A percentile compares a stretch with the other conserved stretches of the same genome.
These are phyloP conservation scores for Fusarium vanettenii DNA, from an alignment of 2,329 filamentous ascomycete genomes.

Conservation along the genomic window DNA sequence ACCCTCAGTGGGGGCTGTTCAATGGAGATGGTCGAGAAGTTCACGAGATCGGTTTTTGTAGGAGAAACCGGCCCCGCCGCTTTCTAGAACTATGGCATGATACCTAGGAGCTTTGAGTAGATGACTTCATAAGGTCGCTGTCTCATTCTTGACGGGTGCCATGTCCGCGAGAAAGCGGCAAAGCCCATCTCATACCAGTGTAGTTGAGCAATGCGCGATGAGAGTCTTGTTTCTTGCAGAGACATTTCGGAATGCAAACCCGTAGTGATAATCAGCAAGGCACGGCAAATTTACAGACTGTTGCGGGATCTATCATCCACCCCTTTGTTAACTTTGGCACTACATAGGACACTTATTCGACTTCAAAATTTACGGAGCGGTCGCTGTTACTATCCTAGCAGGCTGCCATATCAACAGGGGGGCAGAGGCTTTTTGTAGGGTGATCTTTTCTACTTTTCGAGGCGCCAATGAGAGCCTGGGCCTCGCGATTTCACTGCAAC, in stretches of 20 bases:
- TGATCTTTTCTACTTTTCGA: too few relatives aligned
- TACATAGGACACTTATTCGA: accelerated
- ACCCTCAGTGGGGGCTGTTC: conserved; percentile 2
- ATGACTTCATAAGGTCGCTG: not conserved
- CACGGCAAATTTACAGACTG: not conserved
- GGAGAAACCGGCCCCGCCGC: conserved; percentile 14
- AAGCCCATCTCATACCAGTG: too few relatives aligned
- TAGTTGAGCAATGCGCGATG: too few relatives aligned
- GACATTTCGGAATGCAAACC: not conserved
- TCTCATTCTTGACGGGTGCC: not conserved
- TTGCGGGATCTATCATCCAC: not conserved
- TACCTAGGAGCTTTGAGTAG: not conserved
- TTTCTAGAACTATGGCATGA: conserved; percentile 17
- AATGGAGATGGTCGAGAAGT: conserved; percentile 12
- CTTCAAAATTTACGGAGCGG: too few relatives aligned
- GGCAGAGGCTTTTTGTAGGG: too few relatives aligned
- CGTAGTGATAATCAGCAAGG: not conserved
- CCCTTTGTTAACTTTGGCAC: not conserved
- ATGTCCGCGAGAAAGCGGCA: not conserved
- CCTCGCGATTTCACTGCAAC: not conserved
- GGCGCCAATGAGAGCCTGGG: too few relatives aligned
- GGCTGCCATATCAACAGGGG: too few relatives aligned
- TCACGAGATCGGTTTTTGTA: not conserved
- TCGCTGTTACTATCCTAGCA: too few relatives aligned
- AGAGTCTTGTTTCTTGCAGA: not conserved